A percentile compares a stretch with the other conserved stretches of the same genome.
phyloP scores from a whole-genome alignment of 306 rosid species.

The Lithocarpus polystachyus region DNA sequence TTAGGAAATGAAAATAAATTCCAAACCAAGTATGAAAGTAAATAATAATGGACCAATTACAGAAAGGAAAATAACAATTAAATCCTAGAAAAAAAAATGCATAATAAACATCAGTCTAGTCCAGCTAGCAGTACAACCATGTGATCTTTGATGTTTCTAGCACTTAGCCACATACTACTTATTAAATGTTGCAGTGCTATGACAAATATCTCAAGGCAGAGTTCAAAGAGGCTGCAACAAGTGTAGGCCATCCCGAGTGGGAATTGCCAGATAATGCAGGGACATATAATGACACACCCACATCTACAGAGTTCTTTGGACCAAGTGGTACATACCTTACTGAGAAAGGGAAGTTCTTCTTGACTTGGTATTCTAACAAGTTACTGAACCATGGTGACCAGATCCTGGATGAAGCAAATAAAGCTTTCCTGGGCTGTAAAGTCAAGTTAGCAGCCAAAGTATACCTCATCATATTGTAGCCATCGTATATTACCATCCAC shows the following conservation, averaged over 20 bases:
- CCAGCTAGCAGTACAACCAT: no score
- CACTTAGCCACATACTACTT: neutral
- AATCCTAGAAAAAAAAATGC: no score
- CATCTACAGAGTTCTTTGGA: conserved; percentile 67
- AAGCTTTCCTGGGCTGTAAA: conserved; percentile 64
- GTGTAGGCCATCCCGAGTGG: conserved; percentile 82
- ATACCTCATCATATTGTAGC: conserved; percentile 10
- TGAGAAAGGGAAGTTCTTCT: conserved; percentile 69
- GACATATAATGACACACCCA: conserved; percentile 59
- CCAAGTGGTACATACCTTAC: conserved; percentile 62
- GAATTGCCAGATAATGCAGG: conserved; percentile 82
- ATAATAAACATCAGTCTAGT: no score
- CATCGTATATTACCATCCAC: neutral
- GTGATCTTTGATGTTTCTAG: neutral
- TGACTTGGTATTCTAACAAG: conserved; percentile 86
- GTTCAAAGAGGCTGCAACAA: conserved; percentile 58
- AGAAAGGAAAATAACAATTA: no score
- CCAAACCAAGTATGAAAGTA: no score
- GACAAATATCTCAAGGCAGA: conserved; percentile 78
- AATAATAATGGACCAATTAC: no score
- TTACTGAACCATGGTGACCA: conserved; percentile 77
- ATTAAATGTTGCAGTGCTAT: conserved; percentile 57
- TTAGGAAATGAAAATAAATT: no score
- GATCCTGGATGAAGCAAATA: conserved; percentile 83
- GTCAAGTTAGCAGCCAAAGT: conserved; percentile 87